Evolutionary conservation across 352 stramenopile species (phyloP).

Genomic region (Phytophthora citrophthora): DNA sequence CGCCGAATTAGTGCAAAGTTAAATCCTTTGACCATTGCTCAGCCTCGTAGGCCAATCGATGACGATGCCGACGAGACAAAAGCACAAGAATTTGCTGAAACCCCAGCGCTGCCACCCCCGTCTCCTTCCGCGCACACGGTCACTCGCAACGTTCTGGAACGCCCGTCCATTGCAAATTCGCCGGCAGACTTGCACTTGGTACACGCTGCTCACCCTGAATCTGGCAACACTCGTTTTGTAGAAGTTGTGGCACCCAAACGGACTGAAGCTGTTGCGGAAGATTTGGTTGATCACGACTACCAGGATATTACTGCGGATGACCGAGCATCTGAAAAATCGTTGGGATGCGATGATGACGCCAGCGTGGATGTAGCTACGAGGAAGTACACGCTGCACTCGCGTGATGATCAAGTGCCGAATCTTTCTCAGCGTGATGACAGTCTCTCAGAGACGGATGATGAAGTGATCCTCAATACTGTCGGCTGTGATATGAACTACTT

Average conservation of each 20-base stretch:
- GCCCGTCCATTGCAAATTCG: conserved; percentile 39
- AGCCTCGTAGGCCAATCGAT: conserved; percentile 16
- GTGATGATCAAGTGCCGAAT: conserved; percentile 15
- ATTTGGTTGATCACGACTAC: conserved; percentile 22
- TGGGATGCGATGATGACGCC: conserved; percentile 6
- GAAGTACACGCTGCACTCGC: conserved; percentile 16
- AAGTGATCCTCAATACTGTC: conserved; percentile 49
- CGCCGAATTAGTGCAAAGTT: conserved; percentile 14
- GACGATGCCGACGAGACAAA: conserved; percentile 64
- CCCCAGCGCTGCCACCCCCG: conserved; percentile 46
- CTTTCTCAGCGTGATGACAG: conserved; percentile 15
- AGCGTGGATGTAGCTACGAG: conserved; percentile 5
- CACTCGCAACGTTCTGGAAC: conserved; percentile 42
- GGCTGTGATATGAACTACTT: conserved; percentile 67
- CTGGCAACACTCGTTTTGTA: background rate
- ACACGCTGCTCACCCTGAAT: conserved; percentile 8
- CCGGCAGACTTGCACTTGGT: conserved; percentile 10
- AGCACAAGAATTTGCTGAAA: conserved; percentile 52
- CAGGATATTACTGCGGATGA: conserved; percentile 1
- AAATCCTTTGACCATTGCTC: background rate
- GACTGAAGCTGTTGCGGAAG: conserved; percentile 9
- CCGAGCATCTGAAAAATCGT: conserved; percentile 4
- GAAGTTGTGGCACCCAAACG: conserved; percentile 4
- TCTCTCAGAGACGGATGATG: conserved; percentile 5
- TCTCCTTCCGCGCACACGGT: conserved; percentile 47